phyloP scores from a whole-genome alignment of 2,329 filamentous ascomycete species.

The Helotiales sp. region DNA sequence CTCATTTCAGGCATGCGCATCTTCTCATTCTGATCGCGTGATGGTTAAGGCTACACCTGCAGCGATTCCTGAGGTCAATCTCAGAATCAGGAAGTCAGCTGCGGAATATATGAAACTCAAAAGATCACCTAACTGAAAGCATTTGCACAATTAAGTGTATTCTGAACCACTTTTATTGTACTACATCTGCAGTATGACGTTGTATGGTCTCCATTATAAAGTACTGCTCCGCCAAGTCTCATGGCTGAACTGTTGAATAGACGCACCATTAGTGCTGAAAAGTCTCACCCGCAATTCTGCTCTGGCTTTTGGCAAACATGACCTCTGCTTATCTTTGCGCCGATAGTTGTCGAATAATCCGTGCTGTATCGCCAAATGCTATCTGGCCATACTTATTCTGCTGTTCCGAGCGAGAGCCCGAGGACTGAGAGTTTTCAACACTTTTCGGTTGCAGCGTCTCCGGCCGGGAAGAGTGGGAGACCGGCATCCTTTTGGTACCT shows the following conservation, averaged over 20 bases:
- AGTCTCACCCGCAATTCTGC: neutral
- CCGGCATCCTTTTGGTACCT: neutral
- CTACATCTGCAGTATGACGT: no score
- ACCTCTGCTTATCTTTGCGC: neutral
- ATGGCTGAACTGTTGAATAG: neutral
- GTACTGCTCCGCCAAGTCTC: neutral
- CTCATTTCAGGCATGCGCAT: no score
- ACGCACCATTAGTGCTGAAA: neutral
- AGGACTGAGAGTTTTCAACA: neutral
- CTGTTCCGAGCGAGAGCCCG: neutral
- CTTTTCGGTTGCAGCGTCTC: neutral
- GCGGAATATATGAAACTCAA: no score
- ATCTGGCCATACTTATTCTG: neutral
- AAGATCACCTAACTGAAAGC: no score
- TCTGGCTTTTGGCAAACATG: neutral
- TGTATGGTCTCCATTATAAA: neutral
- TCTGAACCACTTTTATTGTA: no score
- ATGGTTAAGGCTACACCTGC: no score
- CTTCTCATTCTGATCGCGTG: no score
- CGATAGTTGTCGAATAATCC: neutral
- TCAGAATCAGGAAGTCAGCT: no score
- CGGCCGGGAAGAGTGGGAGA: neutral
- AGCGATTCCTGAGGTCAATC: no score
- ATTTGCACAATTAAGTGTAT: no score
- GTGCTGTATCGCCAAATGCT: neutral